A percentile compares a stretch with the other conserved stretches of the same genome.
Evolutionary conservation across 2,329 filamentous ascomycete species (phyloP).

Genomic region (Penicillium sp.): DNA sequence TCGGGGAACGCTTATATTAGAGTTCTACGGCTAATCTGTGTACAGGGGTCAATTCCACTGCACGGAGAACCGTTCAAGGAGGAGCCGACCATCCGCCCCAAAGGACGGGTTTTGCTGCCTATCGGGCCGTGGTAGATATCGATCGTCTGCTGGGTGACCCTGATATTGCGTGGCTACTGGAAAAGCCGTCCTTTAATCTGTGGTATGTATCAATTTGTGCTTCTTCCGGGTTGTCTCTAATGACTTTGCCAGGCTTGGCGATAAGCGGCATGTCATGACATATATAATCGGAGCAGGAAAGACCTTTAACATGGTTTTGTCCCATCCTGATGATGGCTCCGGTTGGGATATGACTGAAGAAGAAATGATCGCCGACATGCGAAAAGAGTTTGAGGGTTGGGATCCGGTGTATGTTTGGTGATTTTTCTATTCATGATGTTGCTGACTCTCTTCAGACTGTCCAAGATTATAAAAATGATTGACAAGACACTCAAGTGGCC

Average conservation of each 20-base stretch:
- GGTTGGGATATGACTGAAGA: slow-evolving; percentile 24
- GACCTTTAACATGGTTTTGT: slow-evolving; percentile 49
- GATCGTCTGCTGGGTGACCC: slow-evolving; percentile 36
- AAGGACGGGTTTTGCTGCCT: slow-evolving; percentile 41
- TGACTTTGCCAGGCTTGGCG: slow-evolving; percentile 16
- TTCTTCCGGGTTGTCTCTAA: neutral
- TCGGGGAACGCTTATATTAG: neutral
- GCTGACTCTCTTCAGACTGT: slow-evolving; percentile 16
- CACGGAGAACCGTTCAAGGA: slow-evolving; percentile 8
- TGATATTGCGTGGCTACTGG: slow-evolving; percentile 40
- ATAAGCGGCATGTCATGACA: slow-evolving; percentile 45
- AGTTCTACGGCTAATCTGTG: neutral
- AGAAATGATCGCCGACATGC: slow-evolving; percentile 33
- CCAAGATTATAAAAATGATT: slow-evolving; percentile 28
- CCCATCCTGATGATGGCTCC: slow-evolving; percentile 36
- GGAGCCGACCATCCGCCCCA: slow-evolving; percentile 2
- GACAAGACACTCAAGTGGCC: slow-evolving; percentile 18
- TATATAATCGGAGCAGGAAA: slow-evolving; percentile 42
- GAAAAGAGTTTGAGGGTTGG: slow-evolving; percentile 20
- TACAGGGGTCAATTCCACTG: slow-evolving; percentile 23
- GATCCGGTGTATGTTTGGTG: slow-evolving; percentile 14
- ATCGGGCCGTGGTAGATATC: slow-evolving; percentile 42
- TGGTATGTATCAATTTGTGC: slow-evolving; percentile 29
- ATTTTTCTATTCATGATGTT: neutral
- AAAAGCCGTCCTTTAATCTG: slow-evolving; percentile 41